Conservation (phyloP, 108 stramenopile genomes). For the Skeletonema marinoi region DNA sequence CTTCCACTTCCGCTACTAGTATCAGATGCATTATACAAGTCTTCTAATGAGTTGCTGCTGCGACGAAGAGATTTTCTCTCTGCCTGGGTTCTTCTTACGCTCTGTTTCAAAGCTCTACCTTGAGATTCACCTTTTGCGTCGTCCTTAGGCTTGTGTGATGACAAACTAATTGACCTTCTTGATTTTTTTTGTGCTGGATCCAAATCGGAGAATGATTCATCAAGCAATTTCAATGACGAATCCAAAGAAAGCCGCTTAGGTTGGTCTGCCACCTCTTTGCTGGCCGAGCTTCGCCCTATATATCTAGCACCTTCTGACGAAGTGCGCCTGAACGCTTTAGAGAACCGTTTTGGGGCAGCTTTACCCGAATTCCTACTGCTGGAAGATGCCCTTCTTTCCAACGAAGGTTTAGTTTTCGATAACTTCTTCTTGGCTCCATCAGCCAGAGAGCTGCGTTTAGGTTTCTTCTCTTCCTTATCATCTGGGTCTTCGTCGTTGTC, state of each 20-base stretch:
- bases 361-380: background rate
- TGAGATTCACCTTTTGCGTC: background rate
- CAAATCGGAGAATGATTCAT: background rate
- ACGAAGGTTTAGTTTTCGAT: background rate
- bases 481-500: background rate
- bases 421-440: background rate
- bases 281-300: background rate
- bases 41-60: background rate
- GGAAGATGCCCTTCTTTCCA: background rate
- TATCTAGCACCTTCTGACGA: background rate
- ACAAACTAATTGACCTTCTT: background rate
- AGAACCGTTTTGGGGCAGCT: background rate
- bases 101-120: background rate
- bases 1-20: background rate
- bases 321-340: background rate
- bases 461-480: background rate
- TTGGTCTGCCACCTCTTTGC: background rate
- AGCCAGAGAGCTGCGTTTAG: background rate
- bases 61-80: background rate
- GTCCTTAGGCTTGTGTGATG: background rate
- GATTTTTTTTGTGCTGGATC: background rate
- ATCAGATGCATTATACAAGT: background rate
- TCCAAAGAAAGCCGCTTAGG: conserved; percentile 4
- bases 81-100: background rate
- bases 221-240: background rate